Evolutionary conservation across 768 basidiomycete genomes (phyloP).

Genomic region (Termitomyces sp.): DNA sequence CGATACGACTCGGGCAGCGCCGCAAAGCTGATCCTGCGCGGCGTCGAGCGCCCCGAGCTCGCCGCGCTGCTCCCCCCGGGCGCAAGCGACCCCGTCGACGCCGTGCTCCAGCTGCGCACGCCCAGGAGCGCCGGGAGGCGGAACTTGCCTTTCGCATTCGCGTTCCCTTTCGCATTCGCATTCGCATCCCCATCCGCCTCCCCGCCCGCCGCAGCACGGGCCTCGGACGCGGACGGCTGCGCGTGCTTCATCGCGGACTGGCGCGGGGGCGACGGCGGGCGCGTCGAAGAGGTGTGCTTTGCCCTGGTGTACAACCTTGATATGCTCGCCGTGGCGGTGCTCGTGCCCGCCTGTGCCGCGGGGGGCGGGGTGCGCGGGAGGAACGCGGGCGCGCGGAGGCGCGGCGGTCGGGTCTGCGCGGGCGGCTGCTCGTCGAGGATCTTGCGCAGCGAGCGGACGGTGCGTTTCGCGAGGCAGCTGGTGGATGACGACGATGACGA

Average conservation of each 20-base stretch:
- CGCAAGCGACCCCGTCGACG: background rate
- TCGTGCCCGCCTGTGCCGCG: slow-evolving; percentile 50
- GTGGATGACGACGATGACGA: slow-evolving; percentile 52
- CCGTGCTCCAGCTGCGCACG: background rate
- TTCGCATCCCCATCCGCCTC: background rate
- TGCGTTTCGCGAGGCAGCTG: slow-evolving; percentile 53
- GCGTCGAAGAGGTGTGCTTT: slow-evolving; percentile 53
- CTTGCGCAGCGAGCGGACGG: slow-evolving; percentile 61
- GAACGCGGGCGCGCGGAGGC: slow-evolving; percentile 27
- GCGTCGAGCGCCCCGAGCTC: slow-evolving; percentile 49
- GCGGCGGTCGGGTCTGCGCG: slow-evolving; percentile 18
- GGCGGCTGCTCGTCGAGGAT: slow-evolving; percentile 62
- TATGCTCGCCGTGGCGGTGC: slow-evolving; percentile 72
- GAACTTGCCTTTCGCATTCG: slow-evolving; percentile 20
- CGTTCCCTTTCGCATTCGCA: background rate
- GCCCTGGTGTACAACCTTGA: slow-evolving; percentile 71
- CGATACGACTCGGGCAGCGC: slow-evolving; percentile 70
- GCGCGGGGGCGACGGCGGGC: slow-evolving; percentile 55
- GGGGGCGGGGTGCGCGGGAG: slow-evolving; percentile 49
- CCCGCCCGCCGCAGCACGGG: too few species aligned
- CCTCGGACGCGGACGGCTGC: too few species aligned
- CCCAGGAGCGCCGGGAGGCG: slow-evolving; percentile 8
- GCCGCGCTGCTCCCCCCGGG: slow-evolving; percentile 27
- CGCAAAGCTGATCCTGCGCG: slow-evolving; percentile 78
- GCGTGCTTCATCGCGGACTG: slow-evolving; percentile 34